Percentiles rank a stretch among this genome's conserved stretches.
Evolutionary conservation across 768 basidiomycete species (phyloP).

Genomic region (Termitomyces titanicus): DNA sequence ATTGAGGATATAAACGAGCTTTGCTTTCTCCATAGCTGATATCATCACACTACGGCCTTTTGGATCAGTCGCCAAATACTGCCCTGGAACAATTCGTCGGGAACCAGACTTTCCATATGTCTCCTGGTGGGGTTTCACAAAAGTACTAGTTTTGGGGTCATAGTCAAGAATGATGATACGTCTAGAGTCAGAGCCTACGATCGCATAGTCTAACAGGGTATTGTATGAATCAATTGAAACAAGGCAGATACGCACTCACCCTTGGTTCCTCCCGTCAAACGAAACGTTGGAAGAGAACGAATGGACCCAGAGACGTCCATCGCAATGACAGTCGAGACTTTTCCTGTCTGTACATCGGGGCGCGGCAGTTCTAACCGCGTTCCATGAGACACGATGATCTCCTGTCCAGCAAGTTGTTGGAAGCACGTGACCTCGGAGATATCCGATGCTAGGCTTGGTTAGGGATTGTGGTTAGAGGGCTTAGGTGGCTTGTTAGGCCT

Average conservation of each 20-base stretch:
- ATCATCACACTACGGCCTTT: conserved; percentile 97
- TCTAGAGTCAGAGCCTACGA: conserved; percentile 98
- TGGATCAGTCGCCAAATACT: conserved; percentile 93
- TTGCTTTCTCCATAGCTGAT: conserved; percentile 90
- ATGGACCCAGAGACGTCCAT: conserved; percentile 93
- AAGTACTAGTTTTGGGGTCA: conserved; percentile 87
- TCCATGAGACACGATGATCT: conserved; percentile 91
- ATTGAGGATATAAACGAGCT: conserved; percentile 97
- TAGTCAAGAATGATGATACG: conserved; percentile 95
- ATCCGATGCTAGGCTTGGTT: no score
- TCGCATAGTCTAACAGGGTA: conserved; percentile 86
- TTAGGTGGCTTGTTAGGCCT: no score
- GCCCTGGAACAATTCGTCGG: conserved; percentile 94
- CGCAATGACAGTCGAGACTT: conserved; percentile 75
- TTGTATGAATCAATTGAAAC: conserved; percentile 33
- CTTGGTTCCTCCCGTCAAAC: conserved; percentile 96
- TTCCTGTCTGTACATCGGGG: conserved; percentile 87
- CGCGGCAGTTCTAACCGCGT: conserved; percentile 89
- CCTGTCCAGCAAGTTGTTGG: no score
- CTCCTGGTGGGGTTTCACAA: conserved; percentile 94
- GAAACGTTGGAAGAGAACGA: conserved; percentile 84
- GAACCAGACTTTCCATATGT: conserved; percentile 96
- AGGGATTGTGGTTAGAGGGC: no score
- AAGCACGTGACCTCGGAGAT: no score
- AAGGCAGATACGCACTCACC: conserved; percentile 75